These are phyloP conservation scores for Grosmannia serpens DNA, from an alignment of 2,329 filamentous ascomycete genomes.

Conservation along the genomic window DNA sequence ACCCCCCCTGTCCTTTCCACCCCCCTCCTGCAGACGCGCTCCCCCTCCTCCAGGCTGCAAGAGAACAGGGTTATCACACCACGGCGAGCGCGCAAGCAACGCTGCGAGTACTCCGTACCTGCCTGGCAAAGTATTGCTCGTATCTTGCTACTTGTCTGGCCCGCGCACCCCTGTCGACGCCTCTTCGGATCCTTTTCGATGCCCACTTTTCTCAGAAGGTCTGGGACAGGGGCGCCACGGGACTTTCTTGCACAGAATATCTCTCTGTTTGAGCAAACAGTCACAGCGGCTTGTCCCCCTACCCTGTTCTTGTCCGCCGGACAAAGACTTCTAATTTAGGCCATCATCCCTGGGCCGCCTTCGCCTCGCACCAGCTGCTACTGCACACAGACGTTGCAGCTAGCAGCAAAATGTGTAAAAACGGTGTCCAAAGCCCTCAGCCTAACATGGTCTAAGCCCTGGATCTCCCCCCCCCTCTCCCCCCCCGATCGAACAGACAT, in stretches of 20 bases:
- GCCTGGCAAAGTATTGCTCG: neutral
- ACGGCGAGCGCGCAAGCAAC: no score
- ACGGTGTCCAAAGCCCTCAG: neutral
- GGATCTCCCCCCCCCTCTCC: constrained; percentile 1
- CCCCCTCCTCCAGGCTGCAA: neutral
- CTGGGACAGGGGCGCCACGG: neutral
- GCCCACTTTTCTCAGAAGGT: neutral
- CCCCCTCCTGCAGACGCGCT: neutral
- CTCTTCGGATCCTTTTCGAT: neutral
- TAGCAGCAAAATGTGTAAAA: neutral
- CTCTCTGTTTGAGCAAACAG: neutral
- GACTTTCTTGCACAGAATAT: neutral
- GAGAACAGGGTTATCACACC: neutral
- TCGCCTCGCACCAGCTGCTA: neutral
- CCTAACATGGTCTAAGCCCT: neutral
- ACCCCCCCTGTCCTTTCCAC: neutral
- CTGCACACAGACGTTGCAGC: neutral
- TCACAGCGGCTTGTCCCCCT: neutral
- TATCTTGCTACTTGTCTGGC: neutral
- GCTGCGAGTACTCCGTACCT: neutral
- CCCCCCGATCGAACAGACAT: neutral
- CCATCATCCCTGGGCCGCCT: neutral
- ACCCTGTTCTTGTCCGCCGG: neutral
- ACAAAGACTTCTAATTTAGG: neutral
- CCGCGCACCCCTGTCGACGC: neutral